Percentiles rank a stretch among this genome's conserved stretches.
Evolutionary conservation across 139 green algal genomes (phyloP).

Genomic region (Volvox reticuliferus): DNA sequence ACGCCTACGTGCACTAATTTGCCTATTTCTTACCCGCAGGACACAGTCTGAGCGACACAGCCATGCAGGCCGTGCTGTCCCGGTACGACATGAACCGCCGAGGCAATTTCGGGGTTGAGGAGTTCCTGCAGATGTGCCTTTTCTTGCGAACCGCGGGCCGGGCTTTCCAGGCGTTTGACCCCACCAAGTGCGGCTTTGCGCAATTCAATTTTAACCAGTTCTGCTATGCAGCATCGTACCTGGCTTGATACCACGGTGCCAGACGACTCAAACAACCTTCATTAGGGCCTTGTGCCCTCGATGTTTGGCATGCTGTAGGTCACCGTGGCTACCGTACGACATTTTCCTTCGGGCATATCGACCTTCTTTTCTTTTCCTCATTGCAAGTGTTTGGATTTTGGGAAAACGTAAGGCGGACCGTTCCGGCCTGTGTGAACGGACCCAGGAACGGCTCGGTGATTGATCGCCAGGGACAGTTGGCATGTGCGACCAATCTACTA

Average conservation of each 20-base stretch:
- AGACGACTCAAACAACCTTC: not conserved
- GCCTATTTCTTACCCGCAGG: not conserved
- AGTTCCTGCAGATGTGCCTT: constrained; percentile 5
- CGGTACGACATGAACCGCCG: not conserved
- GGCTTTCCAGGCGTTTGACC: constrained; percentile 58
- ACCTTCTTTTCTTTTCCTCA: too few species aligned
- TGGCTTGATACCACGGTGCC: constrained; percentile 25
- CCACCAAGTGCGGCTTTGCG: constrained; percentile 17
- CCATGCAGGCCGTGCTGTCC: not conserved
- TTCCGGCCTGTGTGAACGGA: too few species aligned
- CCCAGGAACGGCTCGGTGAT: too few species aligned
- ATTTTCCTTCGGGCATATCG: too few species aligned
- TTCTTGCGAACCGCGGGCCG: not conserved
- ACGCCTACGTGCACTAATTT: too few species aligned
- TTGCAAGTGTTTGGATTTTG: too few species aligned
- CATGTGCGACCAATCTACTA: too few species aligned
- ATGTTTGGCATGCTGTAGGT: too few species aligned
- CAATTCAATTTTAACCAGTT: constrained; percentile 65
- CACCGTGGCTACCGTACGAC: too few species aligned
- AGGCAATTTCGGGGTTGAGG: not conserved
- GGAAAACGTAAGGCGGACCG: too few species aligned
- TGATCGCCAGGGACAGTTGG: too few species aligned
- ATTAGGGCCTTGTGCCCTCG: too few species aligned
- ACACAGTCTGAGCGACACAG: not conserved
- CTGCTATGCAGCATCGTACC: constrained; percentile 51